Base-by-base conservation (phyloP, 169 alveolate genomes). In the Blepharisma undulans region DNA sequence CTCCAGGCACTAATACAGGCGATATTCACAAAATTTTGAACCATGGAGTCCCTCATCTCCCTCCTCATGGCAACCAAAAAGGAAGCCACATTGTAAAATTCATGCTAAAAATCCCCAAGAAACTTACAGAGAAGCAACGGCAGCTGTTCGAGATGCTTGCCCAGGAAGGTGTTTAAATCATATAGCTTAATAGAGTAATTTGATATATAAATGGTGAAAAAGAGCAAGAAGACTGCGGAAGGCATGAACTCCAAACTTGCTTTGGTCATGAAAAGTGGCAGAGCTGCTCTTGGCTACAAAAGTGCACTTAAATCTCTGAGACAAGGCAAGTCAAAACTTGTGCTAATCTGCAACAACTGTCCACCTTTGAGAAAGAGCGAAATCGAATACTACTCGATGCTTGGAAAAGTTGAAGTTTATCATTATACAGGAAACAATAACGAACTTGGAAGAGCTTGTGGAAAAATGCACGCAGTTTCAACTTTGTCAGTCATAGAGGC, bases 381-480 rank as follows among this genome's bases (percentile, higher is more conserved):
- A 91, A 94, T 97, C 59, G 80, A 72, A 29, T 72, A 97, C 93
- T 97, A 97, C 94, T 96, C 97, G 25, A 93, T 94, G 95, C 94
- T 96, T 84, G 94, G 96, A 34, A 92, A 94, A 94, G 87, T 95
- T 82, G 92, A 92, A 81, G 96, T 95, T 80, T 95, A 95, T 89
- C 97, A 95, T 92, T 97, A 94, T 95, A 88, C 91, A 72, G 98
- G 98, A 92, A 95, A 95, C 93, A 97, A 97, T 89, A 95, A 94
- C 87, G 97, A 97, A 84, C 93, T 97, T 89, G 98, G 98, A 33
- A 94, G 97, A 84, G 98, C 98, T 78, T 95, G 97, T 74, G 97
- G 97, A 80, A 97, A 94, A 94, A 92, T 93, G 79, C 96, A 97
- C 93, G 95, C 97, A 95, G 96, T 95, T 76, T 92, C 97, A 19